Base-by-base conservation (phyloP, 2,329 filamentous ascomycete species). In the Pleoardoris graminearum region DNA sequence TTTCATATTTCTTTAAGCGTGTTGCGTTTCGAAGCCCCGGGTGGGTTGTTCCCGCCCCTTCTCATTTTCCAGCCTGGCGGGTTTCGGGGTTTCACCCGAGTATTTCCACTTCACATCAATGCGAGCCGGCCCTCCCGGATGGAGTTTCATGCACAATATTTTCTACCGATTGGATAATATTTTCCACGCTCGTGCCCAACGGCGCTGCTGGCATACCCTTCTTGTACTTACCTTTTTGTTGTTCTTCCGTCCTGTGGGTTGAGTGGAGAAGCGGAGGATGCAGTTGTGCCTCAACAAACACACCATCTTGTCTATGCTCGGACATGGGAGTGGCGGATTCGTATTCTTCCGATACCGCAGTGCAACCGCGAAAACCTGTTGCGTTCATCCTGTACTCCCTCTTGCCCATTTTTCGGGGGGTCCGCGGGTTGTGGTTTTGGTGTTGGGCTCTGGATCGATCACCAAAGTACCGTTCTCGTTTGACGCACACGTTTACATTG, bases 141-240 rank as follows among this genome's bases (percentile, higher is more conserved):
- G 17, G 14, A 30, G 3, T 30, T 32, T 32, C 11, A 37, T 35
- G 44, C 44, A 29, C 33, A 21, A 32, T 12, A 23, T 41, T 12
- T 19, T 33, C 19, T 39, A 29, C 48, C 46, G 47, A 49, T 52
- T n/a, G 37, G 37, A 48, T 8, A 8, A 19, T 37, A 12, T 36
- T 47, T 29, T 37, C 21, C 16, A 21, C 22, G 39, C 56, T 50
- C 56, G 56, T 52, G 54, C 57, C 23, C 51, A 55, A 51, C 53
- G 49, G 57, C 58, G 54, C 57, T 61, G 59, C 58, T 60, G 55
- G 59, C 57, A 59, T 70, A 70, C 66, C 67, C 59, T 70, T 71
- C 69, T 59, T 71, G 68, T 70, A 71, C 58, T 47, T 69, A 69
- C 62, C 42, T 64, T 61, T 59, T 48, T 52, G 54, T 39, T 25